Conservation (phyloP, 352 stramenopile genomes). For the Pythium angustatum region DNA sequence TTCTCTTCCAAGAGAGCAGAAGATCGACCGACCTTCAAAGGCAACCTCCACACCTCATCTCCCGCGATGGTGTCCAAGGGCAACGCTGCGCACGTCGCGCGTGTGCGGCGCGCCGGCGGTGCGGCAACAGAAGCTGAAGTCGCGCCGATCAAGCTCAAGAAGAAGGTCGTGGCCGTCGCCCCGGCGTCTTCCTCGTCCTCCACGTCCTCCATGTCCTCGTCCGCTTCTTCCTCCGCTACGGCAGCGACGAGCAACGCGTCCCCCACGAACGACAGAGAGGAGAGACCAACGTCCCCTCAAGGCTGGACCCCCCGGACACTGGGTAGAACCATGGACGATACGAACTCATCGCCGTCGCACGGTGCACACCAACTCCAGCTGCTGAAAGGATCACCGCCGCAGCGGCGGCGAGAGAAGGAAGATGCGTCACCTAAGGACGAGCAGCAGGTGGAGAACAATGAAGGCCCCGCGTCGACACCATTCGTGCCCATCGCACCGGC, state of each 20-base stretch:
- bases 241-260: not conserved
- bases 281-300: not conserved
- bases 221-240: not conserved
- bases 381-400: too few relatives aligned
- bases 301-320: not conserved
- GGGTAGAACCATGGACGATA: not conserved
- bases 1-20: too few relatives aligned
- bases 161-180: slow-evolving; percentile 20
- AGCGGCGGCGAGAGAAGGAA: not conserved
- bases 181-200: not conserved
- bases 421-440: not conserved
- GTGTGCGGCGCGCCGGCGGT: slow-evolving; percentile 3
- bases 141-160: slow-evolving; percentile 22
- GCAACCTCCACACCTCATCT: too few relatives aligned
- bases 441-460: not conserved
- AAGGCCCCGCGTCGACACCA: not conserved
- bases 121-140: not conserved
- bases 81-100: slow-evolving; percentile 3
- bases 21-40: not conserved
- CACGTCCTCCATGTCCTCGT: not conserved
- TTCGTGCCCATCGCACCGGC: slow-evolving; percentile 21
- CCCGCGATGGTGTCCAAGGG: slow-evolving; percentile 16
- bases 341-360: not conserved
- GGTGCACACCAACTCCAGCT: not conserved
- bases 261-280: not conserved